A percentile compares a stretch with the other conserved stretches of the same genome.
These are phyloP conservation scores for Hippophae gyantsensis DNA, from an alignment of 306 rosid species.

Conservation along the genomic window DNA sequence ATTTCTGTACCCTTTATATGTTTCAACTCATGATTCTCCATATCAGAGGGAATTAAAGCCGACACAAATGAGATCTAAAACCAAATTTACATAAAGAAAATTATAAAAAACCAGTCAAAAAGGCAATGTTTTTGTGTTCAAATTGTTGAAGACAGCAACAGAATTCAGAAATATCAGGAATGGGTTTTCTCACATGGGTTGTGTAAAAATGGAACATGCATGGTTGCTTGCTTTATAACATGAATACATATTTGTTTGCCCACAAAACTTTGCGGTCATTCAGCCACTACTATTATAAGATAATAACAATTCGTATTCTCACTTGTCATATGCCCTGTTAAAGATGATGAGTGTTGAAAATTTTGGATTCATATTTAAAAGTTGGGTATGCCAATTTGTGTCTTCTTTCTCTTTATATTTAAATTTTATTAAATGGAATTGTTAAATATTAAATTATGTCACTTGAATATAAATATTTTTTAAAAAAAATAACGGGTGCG, in stretches of 20 bases:
- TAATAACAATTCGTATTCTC: background rate
- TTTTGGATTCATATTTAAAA: too few relatives aligned
- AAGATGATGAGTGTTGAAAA: background rate
- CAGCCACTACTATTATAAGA: background rate
- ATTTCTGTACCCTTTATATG: too few relatives aligned
- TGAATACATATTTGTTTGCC: conserved; percentile 31
- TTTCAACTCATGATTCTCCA: too few relatives aligned
- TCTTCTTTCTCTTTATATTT: background rate
- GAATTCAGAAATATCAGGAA: conserved; percentile 9
- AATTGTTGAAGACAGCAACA: conserved; percentile 21
- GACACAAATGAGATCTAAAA: too few relatives aligned
- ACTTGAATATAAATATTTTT: too few relatives aligned
- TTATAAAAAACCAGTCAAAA: background rate
- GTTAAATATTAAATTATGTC: background rate
- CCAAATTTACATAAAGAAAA: too few relatives aligned
- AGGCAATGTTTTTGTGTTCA: conserved; percentile 24
- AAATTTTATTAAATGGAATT: background rate
- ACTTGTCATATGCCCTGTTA: conserved; percentile 25
- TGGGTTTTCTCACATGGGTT: conserved; percentile 43
- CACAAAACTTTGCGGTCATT: conserved; percentile 20
- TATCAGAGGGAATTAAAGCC: too few relatives aligned
- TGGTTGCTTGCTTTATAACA: conserved; percentile 26
- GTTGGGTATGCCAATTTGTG: too few relatives aligned
- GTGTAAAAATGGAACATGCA: conserved; percentile 39
- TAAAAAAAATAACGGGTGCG: too few relatives aligned